phyloP scores from a whole-genome alignment of 768 basidiomycete species.

The Russula brevipes region DNA sequence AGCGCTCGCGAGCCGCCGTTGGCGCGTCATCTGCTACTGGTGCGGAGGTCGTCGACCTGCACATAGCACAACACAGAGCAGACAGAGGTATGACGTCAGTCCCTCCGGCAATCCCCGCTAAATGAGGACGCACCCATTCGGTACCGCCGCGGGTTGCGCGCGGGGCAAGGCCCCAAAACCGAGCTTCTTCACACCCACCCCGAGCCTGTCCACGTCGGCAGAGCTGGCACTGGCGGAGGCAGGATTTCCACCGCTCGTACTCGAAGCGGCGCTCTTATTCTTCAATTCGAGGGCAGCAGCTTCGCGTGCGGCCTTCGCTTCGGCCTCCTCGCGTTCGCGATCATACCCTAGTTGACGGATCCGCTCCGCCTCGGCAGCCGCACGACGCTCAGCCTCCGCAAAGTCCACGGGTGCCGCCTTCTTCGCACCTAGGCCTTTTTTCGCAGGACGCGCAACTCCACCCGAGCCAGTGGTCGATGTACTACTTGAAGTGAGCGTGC shows the following conservation, averaged over 20 bases:
- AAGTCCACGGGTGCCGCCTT: slow-evolving; percentile 86
- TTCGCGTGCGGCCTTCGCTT: slow-evolving; percentile 64
- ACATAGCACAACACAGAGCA: neutral
- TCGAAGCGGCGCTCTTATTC: slow-evolving; percentile 32
- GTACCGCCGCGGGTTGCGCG: slow-evolving; percentile 47
- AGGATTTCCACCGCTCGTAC: slow-evolving; percentile 30
- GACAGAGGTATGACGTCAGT: neutral
- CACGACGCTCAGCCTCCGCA: slow-evolving; percentile 88
- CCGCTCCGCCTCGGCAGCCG: slow-evolving; percentile 87
- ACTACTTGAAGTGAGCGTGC: slow-evolving; percentile 39
- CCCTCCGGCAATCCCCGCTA: neutral
- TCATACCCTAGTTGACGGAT: slow-evolving; percentile 92
- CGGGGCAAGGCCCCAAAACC: slow-evolving; percentile 82
- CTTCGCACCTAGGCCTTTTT: slow-evolving; percentile 80
- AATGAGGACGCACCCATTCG: slow-evolving; percentile 20
- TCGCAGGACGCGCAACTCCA: slow-evolving; percentile 56
- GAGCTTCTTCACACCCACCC: slow-evolving; percentile 70
- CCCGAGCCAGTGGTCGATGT: slow-evolving; percentile 30
- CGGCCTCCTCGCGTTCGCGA: slow-evolving; percentile 75
- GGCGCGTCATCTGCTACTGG: slow-evolving; percentile 52
- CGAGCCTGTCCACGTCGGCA: slow-evolving; percentile 51
- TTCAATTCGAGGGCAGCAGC: slow-evolving; percentile 45
- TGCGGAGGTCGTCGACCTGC: slow-evolving; percentile 22
- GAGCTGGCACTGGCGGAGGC: slow-evolving; percentile 38
- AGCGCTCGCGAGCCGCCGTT: slow-evolving; percentile 83